These are phyloP conservation scores for Monosporozyma servazzii DNA, from an alignment of 805 yeast genomes.

Conservation along the genomic window DNA sequence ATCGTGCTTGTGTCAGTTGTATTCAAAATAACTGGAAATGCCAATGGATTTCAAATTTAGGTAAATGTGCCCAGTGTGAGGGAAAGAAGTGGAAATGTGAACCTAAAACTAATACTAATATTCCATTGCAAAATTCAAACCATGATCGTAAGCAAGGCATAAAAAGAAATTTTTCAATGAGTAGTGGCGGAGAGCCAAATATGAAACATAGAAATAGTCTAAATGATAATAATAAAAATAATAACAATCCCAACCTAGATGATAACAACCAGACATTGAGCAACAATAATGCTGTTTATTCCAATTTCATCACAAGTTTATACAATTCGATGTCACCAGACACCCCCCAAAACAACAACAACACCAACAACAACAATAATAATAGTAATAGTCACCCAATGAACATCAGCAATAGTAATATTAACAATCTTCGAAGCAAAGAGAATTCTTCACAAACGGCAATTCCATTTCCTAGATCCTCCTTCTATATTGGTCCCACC, in stretches of 20 bases:
- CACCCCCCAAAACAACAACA: background rate
- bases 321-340: conserved; percentile 10
- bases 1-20: conserved; percentile 61
- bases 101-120: background rate
- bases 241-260: background rate
- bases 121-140: background rate
- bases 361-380: background rate
- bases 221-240: background rate
- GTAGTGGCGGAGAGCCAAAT: background rate
- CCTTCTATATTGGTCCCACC: conserved; percentile 82
- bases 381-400: background rate
- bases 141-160: background rate
- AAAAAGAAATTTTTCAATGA: background rate
- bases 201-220: background rate
- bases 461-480: conserved; percentile 79
- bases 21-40: conserved; percentile 73
- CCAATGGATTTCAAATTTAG: conserved; percentile 52
- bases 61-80: conserved; percentile 70
- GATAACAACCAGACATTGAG: conserved; percentile 12
- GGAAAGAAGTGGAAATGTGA: conserved; percentile 61
- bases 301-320: conserved; percentile 20
- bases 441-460: background rate
- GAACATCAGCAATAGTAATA: background rate
- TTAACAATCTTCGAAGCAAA: background rate
- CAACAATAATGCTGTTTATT: conserved; percentile 15